Evolutionary conservation across 371 early-diverging fungal genomes (phyloP).

Genomic region (Mortierella sp.): DNA sequence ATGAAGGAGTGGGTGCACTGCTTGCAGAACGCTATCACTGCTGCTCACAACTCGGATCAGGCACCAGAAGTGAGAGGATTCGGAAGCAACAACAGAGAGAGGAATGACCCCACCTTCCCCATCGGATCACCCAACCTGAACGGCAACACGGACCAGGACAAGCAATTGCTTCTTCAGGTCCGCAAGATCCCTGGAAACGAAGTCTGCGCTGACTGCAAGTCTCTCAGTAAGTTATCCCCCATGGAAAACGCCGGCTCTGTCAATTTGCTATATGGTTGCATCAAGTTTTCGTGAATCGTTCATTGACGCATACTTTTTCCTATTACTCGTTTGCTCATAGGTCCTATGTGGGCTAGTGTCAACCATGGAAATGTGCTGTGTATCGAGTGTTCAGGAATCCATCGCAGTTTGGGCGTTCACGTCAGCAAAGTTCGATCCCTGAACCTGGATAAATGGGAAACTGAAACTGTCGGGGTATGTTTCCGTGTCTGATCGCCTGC

Average conservation of each 20-base stretch:
- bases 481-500: neutral
- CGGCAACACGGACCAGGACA: slow-evolving; percentile 54
- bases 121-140: slow-evolving; percentile 54
- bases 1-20: slow-evolving; percentile 86
- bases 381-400: slow-evolving; percentile 97
- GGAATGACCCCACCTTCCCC: slow-evolving; percentile 30
- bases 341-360: slow-evolving; percentile 94
- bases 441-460: slow-evolving; percentile 91
- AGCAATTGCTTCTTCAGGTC: slow-evolving; percentile 41
- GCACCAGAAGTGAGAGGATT: slow-evolving; percentile 58
- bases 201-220: slow-evolving; percentile 46
- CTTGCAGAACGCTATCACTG: slow-evolving; percentile 77
- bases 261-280: neutral
- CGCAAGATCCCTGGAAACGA: slow-evolving; percentile 50
- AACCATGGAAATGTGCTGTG: slow-evolving; percentile 95
- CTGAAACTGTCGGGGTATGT: slow-evolving; percentile 76
- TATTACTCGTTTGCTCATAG: slow-evolving; percentile 19
- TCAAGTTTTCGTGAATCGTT: neutral
- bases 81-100: slow-evolving; percentile 37
- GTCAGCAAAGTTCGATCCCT: slow-evolving; percentile 91
- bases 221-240: slow-evolving; percentile 29
- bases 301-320: neutral
- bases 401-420: slow-evolving; percentile 96
- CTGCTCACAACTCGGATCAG: slow-evolving; percentile 73
- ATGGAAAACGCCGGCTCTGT: neutral